phyloP scores from a whole-genome alignment of 495 filamentous ascomycete genomes.

The Trichoderma virens region DNA sequence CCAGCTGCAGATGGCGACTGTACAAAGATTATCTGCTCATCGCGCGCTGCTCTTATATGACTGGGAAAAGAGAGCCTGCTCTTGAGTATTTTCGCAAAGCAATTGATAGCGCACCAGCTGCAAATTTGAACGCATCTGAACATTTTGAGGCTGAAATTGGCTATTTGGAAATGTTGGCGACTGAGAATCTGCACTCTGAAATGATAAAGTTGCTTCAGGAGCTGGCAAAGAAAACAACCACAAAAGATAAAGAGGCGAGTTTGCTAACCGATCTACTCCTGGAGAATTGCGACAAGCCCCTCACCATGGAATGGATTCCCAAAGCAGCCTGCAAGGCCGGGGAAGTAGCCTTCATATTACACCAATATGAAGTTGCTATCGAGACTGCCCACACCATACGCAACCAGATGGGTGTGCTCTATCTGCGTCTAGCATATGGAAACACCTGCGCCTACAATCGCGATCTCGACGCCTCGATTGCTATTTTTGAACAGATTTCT shows the following conservation, averaged over 20 bases:
- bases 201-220: constrained; percentile 10
- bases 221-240: neutral
- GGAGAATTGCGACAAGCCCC: neutral
- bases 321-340: constrained; percentile 5
- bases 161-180: constrained; percentile 10
- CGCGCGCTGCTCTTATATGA: constrained; percentile 1
- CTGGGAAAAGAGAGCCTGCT: neutral
- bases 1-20: constrained; percentile 6
- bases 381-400: neutral
- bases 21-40: constrained; percentile 11
- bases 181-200: neutral
- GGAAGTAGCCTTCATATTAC: neutral
- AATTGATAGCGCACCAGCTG: constrained; percentile 5
- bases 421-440: constrained; percentile 10
- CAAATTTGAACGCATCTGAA: neutral
- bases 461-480: constrained; percentile 1
- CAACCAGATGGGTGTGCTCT: constrained; percentile 3
- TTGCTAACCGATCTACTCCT: constrained; percentile 1
- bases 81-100: constrained; percentile 11
- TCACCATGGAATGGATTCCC: constrained; percentile 11
- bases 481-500: constrained; percentile 8
- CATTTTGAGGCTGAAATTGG: constrained; percentile 6
- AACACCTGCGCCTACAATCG: neutral
- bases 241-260: neutral
- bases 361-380: constrained; percentile 1